A percentile compares a stretch with the other conserved stretches of the same genome.
phyloP scores from a whole-genome alignment of 2,329 filamentous ascomycete genomes.

The Podosphaera xanthii region DNA sequence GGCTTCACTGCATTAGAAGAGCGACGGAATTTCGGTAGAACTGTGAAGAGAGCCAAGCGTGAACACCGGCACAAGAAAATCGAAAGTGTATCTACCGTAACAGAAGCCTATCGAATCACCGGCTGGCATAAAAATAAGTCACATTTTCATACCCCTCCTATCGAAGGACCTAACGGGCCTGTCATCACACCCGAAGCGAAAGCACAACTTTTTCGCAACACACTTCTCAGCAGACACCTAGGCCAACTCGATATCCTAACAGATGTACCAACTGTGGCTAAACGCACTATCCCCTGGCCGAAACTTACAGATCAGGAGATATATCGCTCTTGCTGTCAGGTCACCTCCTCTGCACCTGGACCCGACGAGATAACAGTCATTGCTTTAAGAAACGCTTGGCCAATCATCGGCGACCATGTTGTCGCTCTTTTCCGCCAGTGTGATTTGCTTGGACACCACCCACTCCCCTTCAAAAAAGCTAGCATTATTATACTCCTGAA shows the following conservation, averaged over 20 bases:
- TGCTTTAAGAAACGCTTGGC: neutral
- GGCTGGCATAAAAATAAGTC: neutral
- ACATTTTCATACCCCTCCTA: neutral
- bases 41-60: neutral
- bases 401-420: neutral
- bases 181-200: neutral
- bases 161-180: neutral
- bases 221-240: neutral
- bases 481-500: neutral
- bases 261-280: neutral
- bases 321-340: neutral
- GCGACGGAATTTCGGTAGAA: neutral
- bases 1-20: neutral
- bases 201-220: neutral
- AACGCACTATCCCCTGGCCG: neutral
- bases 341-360: no score
- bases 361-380: neutral
- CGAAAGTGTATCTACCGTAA: neutral
- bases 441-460: neutral
- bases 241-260: neutral
- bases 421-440: neutral
- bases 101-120: neutral
- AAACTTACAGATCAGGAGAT: neutral
- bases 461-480: neutral
- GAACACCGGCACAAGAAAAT: neutral